A percentile compares a stretch with the other conserved stretches of the same genome.
Conservation (phyloP, 495 filamentous ascomycete species). For the Penicillium bovifimosum region DNA sequence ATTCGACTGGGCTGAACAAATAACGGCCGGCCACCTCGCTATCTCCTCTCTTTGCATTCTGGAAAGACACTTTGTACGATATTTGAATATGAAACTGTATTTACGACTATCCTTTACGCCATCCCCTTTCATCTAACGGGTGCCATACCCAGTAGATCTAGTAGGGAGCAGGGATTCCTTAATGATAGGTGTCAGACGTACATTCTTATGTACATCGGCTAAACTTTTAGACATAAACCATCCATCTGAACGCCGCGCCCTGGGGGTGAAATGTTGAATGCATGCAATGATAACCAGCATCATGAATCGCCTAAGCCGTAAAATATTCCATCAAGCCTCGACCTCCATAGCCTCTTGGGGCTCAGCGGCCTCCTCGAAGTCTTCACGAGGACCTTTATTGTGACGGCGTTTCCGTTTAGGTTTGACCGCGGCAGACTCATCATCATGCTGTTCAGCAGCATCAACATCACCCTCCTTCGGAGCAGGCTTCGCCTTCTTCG, state of each 20-base stretch:
- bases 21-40: not conserved
- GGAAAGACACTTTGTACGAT: slow-evolving; percentile 13
- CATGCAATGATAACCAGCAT: slow-evolving; percentile 18
- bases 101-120: not conserved
- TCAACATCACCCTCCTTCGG: slow-evolving; percentile 9
- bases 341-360: slow-evolving; percentile 23
- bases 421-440: slow-evolving; percentile 16
- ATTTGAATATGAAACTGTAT: slow-evolving; percentile 2
- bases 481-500: slow-evolving; percentile 16
- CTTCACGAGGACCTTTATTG: slow-evolving; percentile 28
- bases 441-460: slow-evolving; percentile 16
- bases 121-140: not conserved
- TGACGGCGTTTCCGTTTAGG: slow-evolving; percentile 47
- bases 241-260: slow-evolving; percentile 35
- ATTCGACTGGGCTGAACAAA: not conserved
- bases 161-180: not conserved
- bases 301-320: slow-evolving; percentile 8
- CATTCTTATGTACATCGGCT: slow-evolving; percentile 15
- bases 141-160: not conserved
- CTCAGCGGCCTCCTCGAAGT: slow-evolving; percentile 15
- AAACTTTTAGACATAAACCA: slow-evolving; percentile 22
- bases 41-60: slow-evolving; percentile 18
- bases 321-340: slow-evolving; percentile 13
- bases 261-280: slow-evolving; percentile 15
- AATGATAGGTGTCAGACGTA: slow-evolving; percentile 19